Evolutionary conservation across 805 yeast genomes (phyloP).

Genomic region (Pichia sporocuriosa): DNA sequence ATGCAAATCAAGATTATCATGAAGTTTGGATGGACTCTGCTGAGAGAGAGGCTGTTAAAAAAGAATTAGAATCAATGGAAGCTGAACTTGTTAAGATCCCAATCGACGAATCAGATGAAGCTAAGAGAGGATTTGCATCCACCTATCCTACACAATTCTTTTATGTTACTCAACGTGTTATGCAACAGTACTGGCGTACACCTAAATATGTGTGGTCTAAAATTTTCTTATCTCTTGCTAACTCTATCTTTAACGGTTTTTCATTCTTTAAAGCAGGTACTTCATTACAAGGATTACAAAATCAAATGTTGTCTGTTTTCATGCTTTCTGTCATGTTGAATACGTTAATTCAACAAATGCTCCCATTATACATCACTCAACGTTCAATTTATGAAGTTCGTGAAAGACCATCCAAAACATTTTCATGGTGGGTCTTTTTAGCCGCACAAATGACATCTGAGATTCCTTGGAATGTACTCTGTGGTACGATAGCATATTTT

Average conservation of each 20-base stretch:
- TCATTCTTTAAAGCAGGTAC: conserved; percentile 60
- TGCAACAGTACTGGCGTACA: conserved; percentile 59
- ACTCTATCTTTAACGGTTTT: conserved; percentile 61
- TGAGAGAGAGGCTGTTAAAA: conserved; percentile 51
- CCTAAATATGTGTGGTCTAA: conserved; percentile 55
- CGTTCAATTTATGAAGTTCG: conserved; percentile 66
- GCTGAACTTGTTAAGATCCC: conserved; percentile 41
- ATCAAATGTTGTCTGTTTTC: conserved; percentile 73
- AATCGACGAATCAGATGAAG: conserved; percentile 27
- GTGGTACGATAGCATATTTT: conserved; percentile 58
- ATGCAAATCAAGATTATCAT: conserved; percentile 62
- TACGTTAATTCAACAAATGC: conserved; percentile 54
- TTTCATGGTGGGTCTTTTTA: conserved; percentile 59
- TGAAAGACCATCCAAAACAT: conserved; percentile 68
- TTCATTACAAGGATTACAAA: conserved; percentile 65
- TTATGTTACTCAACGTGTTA: conserved; percentile 44
- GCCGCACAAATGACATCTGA: conserved; percentile 58
- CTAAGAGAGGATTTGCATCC: conserved; percentile 41
- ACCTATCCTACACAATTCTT: conserved; percentile 34
- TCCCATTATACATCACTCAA: conserved; percentile 55
- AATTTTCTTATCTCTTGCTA: conserved; percentile 42
- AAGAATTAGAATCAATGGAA: conserved; percentile 60
- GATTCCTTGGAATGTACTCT: conserved; percentile 53
- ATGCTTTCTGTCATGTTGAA: conserved; percentile 55
- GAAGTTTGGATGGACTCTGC: conserved; percentile 72